Percentiles rank a stretch among this genome's conserved stretches.
Evolutionary conservation across 306 rosid genomes (phyloP).

Genomic region (Corylus avellana): DNA sequence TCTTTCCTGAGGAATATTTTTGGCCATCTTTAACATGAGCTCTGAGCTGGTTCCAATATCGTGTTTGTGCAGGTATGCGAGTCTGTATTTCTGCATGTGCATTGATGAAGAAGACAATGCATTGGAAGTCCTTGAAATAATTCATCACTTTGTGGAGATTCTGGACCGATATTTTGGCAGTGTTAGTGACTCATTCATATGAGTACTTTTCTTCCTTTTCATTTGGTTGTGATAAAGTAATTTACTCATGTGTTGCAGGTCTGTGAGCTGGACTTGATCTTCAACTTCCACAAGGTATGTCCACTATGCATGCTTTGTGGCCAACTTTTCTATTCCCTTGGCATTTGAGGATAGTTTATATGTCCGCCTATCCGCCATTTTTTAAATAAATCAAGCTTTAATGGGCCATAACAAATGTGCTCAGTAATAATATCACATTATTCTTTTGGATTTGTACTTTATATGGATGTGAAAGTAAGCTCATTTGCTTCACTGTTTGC

Average conservation of each 20-base stretch:
- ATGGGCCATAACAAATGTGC: not conserved
- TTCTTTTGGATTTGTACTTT: not conserved
- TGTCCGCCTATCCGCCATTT: not conserved
- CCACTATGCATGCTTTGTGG: not conserved
- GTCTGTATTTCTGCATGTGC: conserved; percentile 88
- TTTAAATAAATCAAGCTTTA: not conserved
- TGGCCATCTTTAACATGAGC: not conserved
- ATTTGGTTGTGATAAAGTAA: not conserved
- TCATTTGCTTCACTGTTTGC: conserved; percentile 2
- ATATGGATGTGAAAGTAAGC: not conserved
- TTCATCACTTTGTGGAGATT: conserved; percentile 90
- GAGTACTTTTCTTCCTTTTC: not conserved
- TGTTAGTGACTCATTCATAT: conserved; percentile 40
- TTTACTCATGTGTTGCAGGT: conserved; percentile 31
- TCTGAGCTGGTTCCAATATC: conserved; percentile 16
- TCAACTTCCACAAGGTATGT: conserved; percentile 64
- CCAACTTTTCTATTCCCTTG: not conserved
- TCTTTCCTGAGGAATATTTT: not conserved
- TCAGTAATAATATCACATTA: not conserved
- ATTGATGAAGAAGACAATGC: conserved; percentile 84
- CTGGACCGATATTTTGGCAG: conserved; percentile 91
- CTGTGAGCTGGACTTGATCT: conserved; percentile 58
- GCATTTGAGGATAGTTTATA: not conserved
- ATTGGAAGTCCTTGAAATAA: conserved; percentile 79
- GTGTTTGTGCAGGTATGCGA: conserved; percentile 69